Base-by-base conservation (phyloP, 2,329 filamentous ascomycete genomes). In the Aspergillus spinulosporus region DNA sequence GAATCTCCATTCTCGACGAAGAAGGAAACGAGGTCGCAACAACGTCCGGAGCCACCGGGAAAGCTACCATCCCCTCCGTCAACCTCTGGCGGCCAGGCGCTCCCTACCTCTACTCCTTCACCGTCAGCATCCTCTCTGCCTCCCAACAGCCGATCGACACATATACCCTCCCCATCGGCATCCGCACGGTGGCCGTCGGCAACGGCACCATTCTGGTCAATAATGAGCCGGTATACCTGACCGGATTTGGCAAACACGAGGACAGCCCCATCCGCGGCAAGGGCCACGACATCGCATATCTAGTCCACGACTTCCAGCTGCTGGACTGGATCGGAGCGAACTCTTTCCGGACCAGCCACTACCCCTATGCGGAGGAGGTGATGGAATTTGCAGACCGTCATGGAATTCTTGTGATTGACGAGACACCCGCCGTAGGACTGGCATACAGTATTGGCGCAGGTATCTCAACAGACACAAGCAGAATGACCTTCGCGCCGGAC, bases 261-360 rank as follows among this genome's bases (percentile, higher is more conserved):
- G 49, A 51, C 29, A 34, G 26, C 14, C 14, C 49, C 0, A 32
- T 51, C 28, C 49, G 49, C 39, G 49, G 49, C 39, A 51, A 51
- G n/a, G 68, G 67, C 14, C 62, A 68, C 54, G 68, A 71, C 8
- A 59, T 62, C 9, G 66, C 66, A 2, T 69, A 67, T 55, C 66
- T 71, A 64, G 58, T 71, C 2, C 68, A 69, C 49, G 69, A 71
- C 47, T 71, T 69, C 50, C 55, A 65, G 21, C 59, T 71, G 5
- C 54, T 71, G 48, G 49, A 63, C 15, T 70, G 68, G 67, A 65
- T 65, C 1, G 66, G 66, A 1, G 68, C 69, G 1, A 71, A 71
- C 55, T 71, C 68, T 3, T 71, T 71, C 58, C 62, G 68, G 1
- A 69, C 67, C 1, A 59, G 67, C 0, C 66, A 71, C 52, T 71